Conservation (phyloP, 2,329 filamentous ascomycete genomes). For the Raffaelea deltoideospora region DNA sequence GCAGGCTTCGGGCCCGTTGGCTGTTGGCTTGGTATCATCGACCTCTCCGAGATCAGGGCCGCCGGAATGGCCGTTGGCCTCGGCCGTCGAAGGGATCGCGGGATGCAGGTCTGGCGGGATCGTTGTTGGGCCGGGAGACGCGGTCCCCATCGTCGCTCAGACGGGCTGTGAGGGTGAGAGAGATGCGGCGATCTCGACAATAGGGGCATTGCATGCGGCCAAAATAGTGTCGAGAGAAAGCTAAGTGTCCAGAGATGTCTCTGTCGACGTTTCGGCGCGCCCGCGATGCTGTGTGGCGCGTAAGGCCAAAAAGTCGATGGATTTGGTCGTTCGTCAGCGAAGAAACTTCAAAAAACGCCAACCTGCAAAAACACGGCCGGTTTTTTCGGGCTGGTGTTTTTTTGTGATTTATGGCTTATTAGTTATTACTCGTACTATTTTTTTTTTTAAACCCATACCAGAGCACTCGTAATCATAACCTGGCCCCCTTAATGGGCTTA, state of each 20-base stretch:
- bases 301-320: conserved; percentile 26
- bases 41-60: too few relatives aligned
- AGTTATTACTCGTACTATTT: conserved; percentile 3
- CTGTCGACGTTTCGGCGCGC: conserved; percentile 38
- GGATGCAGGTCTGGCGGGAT: conserved; percentile 16
- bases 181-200: conserved; percentile 38
- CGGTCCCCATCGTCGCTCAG: conserved; percentile 44
- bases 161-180: conserved; percentile 23
- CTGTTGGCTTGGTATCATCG: too few relatives aligned
- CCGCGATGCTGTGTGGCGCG: conserved; percentile 31
- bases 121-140: conserved; percentile 35
- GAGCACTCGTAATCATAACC: too few relatives aligned
- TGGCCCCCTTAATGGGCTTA: too few relatives aligned
- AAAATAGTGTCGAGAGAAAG: conserved; percentile 41
- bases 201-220: conserved; percentile 39
- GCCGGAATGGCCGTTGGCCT: too few relatives aligned
- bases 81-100: not conserved
- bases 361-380: conserved; percentile 2
- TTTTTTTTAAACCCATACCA: too few relatives aligned
- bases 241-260: conserved; percentile 27
- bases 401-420: too few relatives aligned
- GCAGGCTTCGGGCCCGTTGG: too few relatives aligned
- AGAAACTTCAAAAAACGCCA: conserved; percentile 25
- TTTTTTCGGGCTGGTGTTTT: conserved; percentile 2
- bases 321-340: conserved; percentile 33